These are phyloP conservation scores for Citrullus amarus DNA, from an alignment of 306 rosid genomes.

Conservation along the genomic window DNA sequence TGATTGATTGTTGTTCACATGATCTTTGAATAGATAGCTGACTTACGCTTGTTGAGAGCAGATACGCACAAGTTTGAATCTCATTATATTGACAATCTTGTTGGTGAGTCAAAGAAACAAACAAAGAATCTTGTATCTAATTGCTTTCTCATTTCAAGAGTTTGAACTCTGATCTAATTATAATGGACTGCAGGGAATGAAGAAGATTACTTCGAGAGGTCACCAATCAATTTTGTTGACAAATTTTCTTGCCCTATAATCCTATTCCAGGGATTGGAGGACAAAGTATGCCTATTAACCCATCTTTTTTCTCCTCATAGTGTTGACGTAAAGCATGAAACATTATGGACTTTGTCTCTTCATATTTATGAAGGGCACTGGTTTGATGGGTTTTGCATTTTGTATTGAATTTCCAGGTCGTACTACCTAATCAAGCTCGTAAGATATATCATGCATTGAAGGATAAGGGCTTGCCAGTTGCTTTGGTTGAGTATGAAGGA, in stretches of 20 bases:
- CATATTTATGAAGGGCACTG: background rate
- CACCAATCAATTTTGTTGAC: conserved; percentile 70
- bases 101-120: conserved; percentile 37
- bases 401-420: conserved; percentile 41
- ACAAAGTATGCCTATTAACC: conserved; percentile 39
- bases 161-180: conserved; percentile 1
- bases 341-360: background rate
- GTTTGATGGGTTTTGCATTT: background rate
- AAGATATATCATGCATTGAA: conserved; percentile 67
- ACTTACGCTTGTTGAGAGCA: conserved; percentile 56
- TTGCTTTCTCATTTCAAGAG: background rate
- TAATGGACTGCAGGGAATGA: conserved; percentile 49
- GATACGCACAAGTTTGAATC: conserved; percentile 91
- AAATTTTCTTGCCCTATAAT: conserved; percentile 83
- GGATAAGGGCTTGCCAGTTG: conserved; percentile 84
- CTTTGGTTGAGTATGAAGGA: conserved; percentile 85
- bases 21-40: conserved; percentile 51
- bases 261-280: conserved; percentile 87
- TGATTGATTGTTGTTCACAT: background rate
- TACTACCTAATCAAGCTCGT: conserved; percentile 75
- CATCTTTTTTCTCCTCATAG: background rate
- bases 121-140: background rate
- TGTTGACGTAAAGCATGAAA: background rate
- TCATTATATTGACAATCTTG: conserved; percentile 56
- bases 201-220: conserved; percentile 47